phyloP scores from a whole-genome alignment of 495 filamentous ascomycete genomes.

The Cryomyces minteri region DNA sequence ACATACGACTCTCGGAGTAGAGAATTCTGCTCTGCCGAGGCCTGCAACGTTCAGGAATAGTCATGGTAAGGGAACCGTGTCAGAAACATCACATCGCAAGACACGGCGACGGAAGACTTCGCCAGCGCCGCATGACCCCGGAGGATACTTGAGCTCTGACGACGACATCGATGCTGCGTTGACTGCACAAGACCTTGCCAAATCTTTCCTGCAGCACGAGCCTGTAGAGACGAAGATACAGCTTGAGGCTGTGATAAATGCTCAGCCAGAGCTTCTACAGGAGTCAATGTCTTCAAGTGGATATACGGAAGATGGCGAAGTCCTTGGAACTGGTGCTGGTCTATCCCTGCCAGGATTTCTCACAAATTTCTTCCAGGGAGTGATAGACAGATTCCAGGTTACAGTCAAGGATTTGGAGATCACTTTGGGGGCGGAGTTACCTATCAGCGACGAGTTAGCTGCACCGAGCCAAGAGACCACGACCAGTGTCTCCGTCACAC shows the following conservation, averaged over 20 bases:
- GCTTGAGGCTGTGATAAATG: conserved; percentile 56
- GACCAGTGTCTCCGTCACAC: not conserved
- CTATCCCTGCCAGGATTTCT: conserved; percentile 67
- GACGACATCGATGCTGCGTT: conserved; percentile 34
- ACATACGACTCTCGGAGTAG: conserved; percentile 26
- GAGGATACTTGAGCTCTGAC: conserved; percentile 12
- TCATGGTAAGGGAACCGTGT: no score
- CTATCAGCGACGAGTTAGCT: conserved; percentile 4
- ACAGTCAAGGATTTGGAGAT: conserved; percentile 38
- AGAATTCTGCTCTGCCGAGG: not conserved
- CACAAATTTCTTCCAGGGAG: conserved; percentile 62
- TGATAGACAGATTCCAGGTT: conserved; percentile 62
- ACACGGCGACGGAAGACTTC: conserved; percentile 1
- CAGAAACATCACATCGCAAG: no score
- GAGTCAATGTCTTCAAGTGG: conserved; percentile 26
- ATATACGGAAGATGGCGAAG: conserved; percentile 42
- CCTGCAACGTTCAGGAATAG: no score
- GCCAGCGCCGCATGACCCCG: conserved; percentile 16
- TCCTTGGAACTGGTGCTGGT: conserved; percentile 51
- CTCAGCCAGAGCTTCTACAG: conserved; percentile 44
- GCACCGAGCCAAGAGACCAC: not conserved
- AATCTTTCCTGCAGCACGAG: conserved; percentile 74
- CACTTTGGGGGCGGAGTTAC: conserved; percentile 42
- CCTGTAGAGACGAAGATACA: conserved; percentile 54
- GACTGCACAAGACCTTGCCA: conserved; percentile 64